Conservation (phyloP, 2,329 filamentous ascomycete species). For the Huntiella moniliformis region DNA sequence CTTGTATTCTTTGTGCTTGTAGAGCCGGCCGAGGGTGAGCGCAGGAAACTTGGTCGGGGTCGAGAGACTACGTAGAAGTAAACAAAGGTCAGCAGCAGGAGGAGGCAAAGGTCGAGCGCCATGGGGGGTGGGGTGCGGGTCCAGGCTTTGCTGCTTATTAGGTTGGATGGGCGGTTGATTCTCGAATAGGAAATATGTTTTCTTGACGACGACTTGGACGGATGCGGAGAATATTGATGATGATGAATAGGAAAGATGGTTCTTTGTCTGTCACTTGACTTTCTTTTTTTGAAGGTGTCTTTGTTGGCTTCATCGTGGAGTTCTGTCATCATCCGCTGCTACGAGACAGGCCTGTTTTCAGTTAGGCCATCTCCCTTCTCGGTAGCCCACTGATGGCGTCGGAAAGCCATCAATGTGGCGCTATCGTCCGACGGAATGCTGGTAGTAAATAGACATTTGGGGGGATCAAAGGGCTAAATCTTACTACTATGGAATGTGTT, state of each 20-base stretch:
- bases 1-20: slow-evolving; percentile 1
- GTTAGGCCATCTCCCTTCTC: no score
- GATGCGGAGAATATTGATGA: background rate
- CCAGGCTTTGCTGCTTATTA: background rate
- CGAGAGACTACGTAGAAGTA: slow-evolving; percentile 9
- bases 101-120: background rate
- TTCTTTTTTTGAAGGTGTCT: no score
- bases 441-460: no score
- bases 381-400: no score
- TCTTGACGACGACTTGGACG: background rate
- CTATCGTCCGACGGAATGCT: no score
- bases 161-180: background rate
- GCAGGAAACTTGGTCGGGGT: slow-evolving; percentile 9
- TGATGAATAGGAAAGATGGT: background rate
- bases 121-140: background rate
- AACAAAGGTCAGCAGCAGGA: slow-evolving; percentile 10
- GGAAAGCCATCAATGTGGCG: no score
- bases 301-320: no score
- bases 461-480: no score
- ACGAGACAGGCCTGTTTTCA: no score
- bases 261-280: no score
- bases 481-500: no score
- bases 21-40: slow-evolving; percentile 5
- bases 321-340: no score
- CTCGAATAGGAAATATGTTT: background rate